Evolutionary conservation across 2,329 filamentous ascomycete genomes (phyloP), one percentile per base, ranked within the genome.

Genomic region (Neopestalotiopsis sp.): DNA sequence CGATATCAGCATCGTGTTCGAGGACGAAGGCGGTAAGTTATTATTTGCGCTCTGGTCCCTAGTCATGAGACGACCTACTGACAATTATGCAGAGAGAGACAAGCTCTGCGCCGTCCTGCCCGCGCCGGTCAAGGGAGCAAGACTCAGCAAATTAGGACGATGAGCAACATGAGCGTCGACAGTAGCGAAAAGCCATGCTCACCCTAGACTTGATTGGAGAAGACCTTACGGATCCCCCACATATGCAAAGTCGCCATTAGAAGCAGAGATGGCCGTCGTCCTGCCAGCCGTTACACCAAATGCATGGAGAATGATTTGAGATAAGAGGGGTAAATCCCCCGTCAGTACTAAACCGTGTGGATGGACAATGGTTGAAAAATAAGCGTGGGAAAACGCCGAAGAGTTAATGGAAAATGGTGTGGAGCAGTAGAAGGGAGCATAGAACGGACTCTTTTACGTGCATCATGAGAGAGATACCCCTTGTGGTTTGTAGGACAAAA

Each of bases 1-100:
- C 79, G 95, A 98, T 82, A 94, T 98, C 73, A 88, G 91, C 12
- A 91, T 98, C 75, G 81, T 91, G 70, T 98, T 98, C 84, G 94
- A 97, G 72, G 91, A 86, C 61, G 92, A 94, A 78, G 84, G 87
- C 76, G 92, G 92, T 94, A 81, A 84, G 91, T 86, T 65, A 6
- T 49, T 64, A 30, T n/a, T 49, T 42, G 6, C 53, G 67, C 5
- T 53, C 68, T 7, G 67, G 59, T 10, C 24, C 24, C 30, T 12
- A 30, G 1, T 61, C 20, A 4, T 40, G 34, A 49, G 24, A 66
- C 65, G 12, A 45, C 30, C 38, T 70, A 70, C 61, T 72, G 58
- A 30, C 45, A 68, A 74, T 79, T 75, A 78, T 75, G 57, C 71
- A 90, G 88, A 89, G 74, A 86, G 88, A 73, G 87, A 89, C 70